A percentile compares a stretch with the other conserved stretches of the same genome.
Evolutionary conservation across 352 stramenopile species (phyloP).

Genomic region (Phytopythium montanum): DNA sequence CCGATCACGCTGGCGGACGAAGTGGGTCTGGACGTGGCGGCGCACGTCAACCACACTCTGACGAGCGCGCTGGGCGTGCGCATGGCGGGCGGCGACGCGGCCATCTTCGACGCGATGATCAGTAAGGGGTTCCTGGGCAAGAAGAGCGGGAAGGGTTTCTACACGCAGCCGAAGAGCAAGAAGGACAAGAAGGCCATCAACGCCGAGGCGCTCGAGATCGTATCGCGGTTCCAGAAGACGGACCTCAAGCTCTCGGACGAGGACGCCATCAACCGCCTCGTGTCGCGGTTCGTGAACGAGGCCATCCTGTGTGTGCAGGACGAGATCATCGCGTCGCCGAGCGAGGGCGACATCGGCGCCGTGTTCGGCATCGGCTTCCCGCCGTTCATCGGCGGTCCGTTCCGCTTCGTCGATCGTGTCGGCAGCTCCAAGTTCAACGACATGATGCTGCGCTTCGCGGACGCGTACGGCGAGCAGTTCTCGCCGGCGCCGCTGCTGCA

Average conservation of each 20-base stretch:
- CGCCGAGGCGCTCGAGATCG: slow-evolving; percentile 75
- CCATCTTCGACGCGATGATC: slow-evolving; percentile 95
- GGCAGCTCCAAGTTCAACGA: slow-evolving; percentile 94
- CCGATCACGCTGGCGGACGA: slow-evolving; percentile 97
- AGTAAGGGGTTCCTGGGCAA: slow-evolving; percentile 94
- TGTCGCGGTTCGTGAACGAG: slow-evolving; percentile 98
- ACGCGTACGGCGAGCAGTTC: slow-evolving; percentile 96
- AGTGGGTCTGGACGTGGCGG: slow-evolving; percentile 96
- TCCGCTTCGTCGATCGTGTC: slow-evolving; percentile 94
- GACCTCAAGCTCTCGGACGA: slow-evolving; percentile 80
- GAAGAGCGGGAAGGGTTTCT: slow-evolving; percentile 98
- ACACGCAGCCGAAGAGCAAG: slow-evolving; percentile 91
- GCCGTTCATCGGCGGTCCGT: slow-evolving; percentile 96
- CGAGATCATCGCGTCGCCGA: slow-evolving; percentile 96
- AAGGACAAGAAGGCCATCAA: slow-evolving; percentile 92
- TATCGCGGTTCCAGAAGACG: slow-evolving; percentile 78
- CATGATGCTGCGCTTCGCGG: slow-evolving; percentile 95
- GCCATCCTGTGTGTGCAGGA: slow-evolving; percentile 96
- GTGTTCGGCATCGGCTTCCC: slow-evolving; percentile 99
- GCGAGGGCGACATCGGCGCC: slow-evolving; percentile 97
- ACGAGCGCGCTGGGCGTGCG: slow-evolving; percentile 93
- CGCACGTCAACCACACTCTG: slow-evolving; percentile 93
- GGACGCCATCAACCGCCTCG: slow-evolving; percentile 91
- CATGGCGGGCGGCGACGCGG: slow-evolving; percentile 92
- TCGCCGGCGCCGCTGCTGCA: slow-evolving; percentile 93